Base-by-base conservation (phyloP, 2,329 filamentous ascomycete species). In the Pyrenochaeta sp. region DNA sequence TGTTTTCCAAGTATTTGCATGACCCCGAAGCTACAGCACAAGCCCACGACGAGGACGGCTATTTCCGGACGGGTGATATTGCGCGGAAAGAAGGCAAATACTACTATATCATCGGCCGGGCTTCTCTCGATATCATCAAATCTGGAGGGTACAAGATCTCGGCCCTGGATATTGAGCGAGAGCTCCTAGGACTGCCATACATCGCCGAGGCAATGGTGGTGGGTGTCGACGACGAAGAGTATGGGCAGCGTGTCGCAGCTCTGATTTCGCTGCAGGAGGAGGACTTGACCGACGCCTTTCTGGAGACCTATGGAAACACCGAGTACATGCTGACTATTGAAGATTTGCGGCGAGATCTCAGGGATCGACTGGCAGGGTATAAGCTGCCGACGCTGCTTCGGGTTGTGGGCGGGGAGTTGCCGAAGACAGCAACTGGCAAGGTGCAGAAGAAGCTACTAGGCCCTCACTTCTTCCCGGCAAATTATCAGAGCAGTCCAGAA, bases 111-210 rank as follows among this genome's bases (percentile, higher is more conserved):
- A 74, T 83, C 47, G 83, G 82, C 7, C 77, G 82, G 10, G 81
- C 79, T 9, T 81, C 78, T 15, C 75, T 83, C 6, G 82, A 84
- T 56, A 76, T 85, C 29, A 83, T 85, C 65, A 85, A 85, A 57
- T 81, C 79, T 0, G 82, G 82, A 14, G 83, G 83, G 0, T 84
- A 84, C 60, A 85, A 84, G 67, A 80, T 84, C 31, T 82, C 79
- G 0, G 82, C 82, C 0, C 68, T 84, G 10, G 82, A 85, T 44
- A 81, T 85, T 27, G 83, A 85, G 64, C 75, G 82, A 15, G 81
- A 84, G 56, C 77, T 84, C 58, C 72, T 85, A 20, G 75, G 76
- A 0, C 60, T 85, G 46, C 74, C 78, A 1, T 78, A 79, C 29
- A 75, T 84, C 30, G 73, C 79, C 41, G 83, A 85, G 66, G 81